A percentile compares a stretch with the other conserved stretches of the same genome.
Conservation (phyloP, 2,329 filamentous ascomycete genomes). For the Saccharata proteae region DNA sequence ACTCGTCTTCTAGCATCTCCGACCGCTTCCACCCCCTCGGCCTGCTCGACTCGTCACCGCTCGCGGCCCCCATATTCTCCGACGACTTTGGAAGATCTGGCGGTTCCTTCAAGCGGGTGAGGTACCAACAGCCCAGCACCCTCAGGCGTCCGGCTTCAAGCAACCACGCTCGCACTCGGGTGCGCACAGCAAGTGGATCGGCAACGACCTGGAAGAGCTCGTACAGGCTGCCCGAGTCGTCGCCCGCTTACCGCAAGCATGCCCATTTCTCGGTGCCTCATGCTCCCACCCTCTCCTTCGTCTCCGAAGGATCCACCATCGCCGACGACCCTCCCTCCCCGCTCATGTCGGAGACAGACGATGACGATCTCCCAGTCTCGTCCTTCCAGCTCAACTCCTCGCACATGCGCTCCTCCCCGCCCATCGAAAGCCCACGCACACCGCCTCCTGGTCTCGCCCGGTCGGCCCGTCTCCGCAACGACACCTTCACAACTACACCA, state of each 20-base stretch:
- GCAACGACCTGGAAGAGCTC: conserved; percentile 60
- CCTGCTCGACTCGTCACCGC: conserved; percentile 69
- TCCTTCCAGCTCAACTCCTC: conserved; percentile 52
- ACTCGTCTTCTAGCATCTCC: conserved; percentile 75
- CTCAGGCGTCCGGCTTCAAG: conserved; percentile 29
- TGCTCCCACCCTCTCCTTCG: conserved; percentile 66
- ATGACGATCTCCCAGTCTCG: conserved; percentile 64
- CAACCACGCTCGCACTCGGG: conserved; percentile 57
- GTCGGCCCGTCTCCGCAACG: conserved; percentile 28
- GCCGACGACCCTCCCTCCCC: conserved; percentile 48
- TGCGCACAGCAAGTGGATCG: conserved; percentile 46
- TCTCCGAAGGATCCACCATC: conserved; percentile 57
- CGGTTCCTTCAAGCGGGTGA: conserved; percentile 25
- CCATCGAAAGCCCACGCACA: conserved; percentile 37
- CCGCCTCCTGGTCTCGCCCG: conserved; percentile 26
- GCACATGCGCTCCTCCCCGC: conserved; percentile 64
- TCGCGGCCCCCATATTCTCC: conserved; percentile 74
- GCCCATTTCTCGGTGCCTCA: conserved; percentile 61
- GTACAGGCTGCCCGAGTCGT: conserved; percentile 71
- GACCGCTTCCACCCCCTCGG: conserved; percentile 59
- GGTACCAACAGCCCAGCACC: conserved; percentile 19
- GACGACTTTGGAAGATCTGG: conserved; percentile 64
- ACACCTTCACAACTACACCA: conserved; percentile 20
- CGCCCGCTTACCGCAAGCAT: conserved; percentile 68
- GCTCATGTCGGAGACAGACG: conserved; percentile 65